Base-by-base conservation (phyloP, 2,329 filamentous ascomycete species). In the Stenocarpella maydis region DNA sequence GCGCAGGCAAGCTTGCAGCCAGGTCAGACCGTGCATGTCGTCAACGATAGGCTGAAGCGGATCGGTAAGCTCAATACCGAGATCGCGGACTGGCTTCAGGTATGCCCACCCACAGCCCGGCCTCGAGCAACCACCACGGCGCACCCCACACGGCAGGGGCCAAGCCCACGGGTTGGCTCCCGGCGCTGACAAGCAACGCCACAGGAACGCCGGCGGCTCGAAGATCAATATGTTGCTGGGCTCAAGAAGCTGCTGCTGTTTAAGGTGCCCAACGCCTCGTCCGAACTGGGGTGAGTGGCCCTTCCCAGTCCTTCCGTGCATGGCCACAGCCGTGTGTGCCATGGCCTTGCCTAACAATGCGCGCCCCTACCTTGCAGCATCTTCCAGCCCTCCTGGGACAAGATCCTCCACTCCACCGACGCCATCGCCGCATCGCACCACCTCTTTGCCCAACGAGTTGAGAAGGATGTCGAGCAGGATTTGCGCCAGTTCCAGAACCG, bases 31-130 rank as follows among this genome's bases (percentile, higher is more conserved):
- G 92, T 94, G 47, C 87, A 88, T 67, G 88, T 94, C 70, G 88
- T 98, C 76, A 92, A 91, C 80, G 95, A 98, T 75, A 93, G 96
- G 77, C 88, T 98, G 75, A 92, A 92, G 81, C 89, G 94, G 81
- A 95, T 98, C 78, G 88, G 88, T 76, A 94, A 91, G 80, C 84
- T 97, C 82, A 98, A 99, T 81, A 82, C 85, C 75, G 94, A 98
- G 78, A 93, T 99, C 77, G 95, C 95, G 80, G 95, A 98, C 82
- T 99, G 95, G 94, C 87, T 99, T 72, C 92, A 95, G 91, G 95
- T 97, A 89, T 81, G 82, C 74, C 64, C 68, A 58, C 71, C n/a
- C 54, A 64, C 68, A 69, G 71, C 71, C 61, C 67, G 39, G 61
- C 41, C 24, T 26, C n/a, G 31, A 55, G 12, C 39, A 34, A 47